Evolutionary conservation across 2,329 filamentous ascomycete genomes (phyloP).

Genomic region (Westerdykella aurantiaca): DNA sequence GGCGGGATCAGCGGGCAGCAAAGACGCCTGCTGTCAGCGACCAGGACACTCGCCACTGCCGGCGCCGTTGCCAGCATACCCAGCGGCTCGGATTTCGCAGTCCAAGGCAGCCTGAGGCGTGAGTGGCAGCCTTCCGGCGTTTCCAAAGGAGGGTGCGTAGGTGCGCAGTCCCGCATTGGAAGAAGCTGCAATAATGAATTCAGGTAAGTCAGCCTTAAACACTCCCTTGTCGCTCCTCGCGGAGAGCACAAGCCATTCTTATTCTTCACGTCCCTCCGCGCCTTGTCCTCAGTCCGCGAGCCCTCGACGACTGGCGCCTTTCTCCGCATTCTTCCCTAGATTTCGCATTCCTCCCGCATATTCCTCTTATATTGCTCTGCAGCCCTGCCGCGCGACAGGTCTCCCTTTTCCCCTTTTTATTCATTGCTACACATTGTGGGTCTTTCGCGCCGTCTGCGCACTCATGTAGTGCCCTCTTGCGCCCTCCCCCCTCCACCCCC

Average conservation of each 20-base stretch:
- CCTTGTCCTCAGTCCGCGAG: slow-evolving; percentile 21
- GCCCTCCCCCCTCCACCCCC: slow-evolving; percentile 11
- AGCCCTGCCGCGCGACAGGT: slow-evolving; percentile 18
- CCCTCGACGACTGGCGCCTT: slow-evolving; percentile 30
- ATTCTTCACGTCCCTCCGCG: slow-evolving; percentile 17
- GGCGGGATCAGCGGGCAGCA: slow-evolving; percentile 5
- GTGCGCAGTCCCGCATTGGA: slow-evolving; percentile 15
- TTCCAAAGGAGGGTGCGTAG: slow-evolving; percentile 1
- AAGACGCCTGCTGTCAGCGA: slow-evolving; percentile 15
- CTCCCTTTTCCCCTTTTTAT: slow-evolving; percentile 12
- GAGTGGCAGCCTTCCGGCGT: slow-evolving; percentile 8
- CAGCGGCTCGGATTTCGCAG: slow-evolving; percentile 19
- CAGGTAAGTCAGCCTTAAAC: slow-evolving; percentile 35
- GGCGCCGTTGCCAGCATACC: slow-evolving; percentile 22
- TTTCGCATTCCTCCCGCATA: slow-evolving; percentile 27
- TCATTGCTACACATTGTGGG: slow-evolving; percentile 29
- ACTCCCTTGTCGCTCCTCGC: slow-evolving; percentile 20
- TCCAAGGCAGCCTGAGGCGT: slow-evolving; percentile 19
- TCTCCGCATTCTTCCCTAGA: slow-evolving; percentile 34
- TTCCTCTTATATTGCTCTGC: slow-evolving; percentile 26
- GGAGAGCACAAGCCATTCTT: slow-evolving; percentile 14
- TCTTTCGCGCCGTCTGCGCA: slow-evolving; percentile 19
- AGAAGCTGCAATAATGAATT: slow-evolving; percentile 31
- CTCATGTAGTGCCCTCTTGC: slow-evolving; percentile 33
- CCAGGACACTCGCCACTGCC: slow-evolving; percentile 21